Conservation (phyloP, 2,329 filamentous ascomycete species). For the Tolypocladium endophyticum region DNA sequence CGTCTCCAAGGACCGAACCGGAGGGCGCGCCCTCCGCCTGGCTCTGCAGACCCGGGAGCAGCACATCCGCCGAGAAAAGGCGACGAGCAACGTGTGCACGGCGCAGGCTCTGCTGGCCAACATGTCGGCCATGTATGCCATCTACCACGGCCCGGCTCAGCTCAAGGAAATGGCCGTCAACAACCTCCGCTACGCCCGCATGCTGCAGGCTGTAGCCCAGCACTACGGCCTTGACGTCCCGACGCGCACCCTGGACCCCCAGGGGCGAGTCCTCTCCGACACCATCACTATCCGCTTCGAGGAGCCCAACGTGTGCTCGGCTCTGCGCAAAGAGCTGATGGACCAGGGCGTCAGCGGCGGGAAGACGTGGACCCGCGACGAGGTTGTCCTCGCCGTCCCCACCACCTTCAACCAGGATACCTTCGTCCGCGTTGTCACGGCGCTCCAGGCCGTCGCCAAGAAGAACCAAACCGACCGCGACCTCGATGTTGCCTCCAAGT, state of each 20-base stretch:
- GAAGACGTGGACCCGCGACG: constrained; percentile 33
- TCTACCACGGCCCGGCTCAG: constrained; percentile 84
- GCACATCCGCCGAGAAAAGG: constrained; percentile 92
- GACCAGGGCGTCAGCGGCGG: constrained; percentile 62
- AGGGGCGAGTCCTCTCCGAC: constrained; percentile 60
- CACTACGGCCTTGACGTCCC: constrained; percentile 54
- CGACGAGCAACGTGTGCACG: constrained; percentile 95
- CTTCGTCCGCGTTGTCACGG: constrained; percentile 10
- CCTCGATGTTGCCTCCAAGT: constrained; percentile 22
- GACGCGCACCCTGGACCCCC: constrained; percentile 42
- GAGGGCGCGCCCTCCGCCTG: constrained; percentile 69
- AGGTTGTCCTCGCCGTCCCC: constrained; percentile 16
- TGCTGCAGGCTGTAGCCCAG: constrained; percentile 55
- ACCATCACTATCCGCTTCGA: constrained; percentile 58
- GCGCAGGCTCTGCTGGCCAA: constrained; percentile 90
- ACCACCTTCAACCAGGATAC: constrained; percentile 12
- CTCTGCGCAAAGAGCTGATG: constrained; percentile 28
- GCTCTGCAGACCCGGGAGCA: constrained; percentile 90
- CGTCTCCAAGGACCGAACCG: constrained; percentile 81
- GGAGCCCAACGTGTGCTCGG: constrained; percentile 9
- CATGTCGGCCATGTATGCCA: constrained; percentile 89
- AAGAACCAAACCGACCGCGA: constrained; percentile 12
- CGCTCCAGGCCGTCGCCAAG: constrained; percentile 15
- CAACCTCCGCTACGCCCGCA: constrained; percentile 59
- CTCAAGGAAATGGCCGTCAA: constrained; percentile 75